Base-by-base conservation (phyloP, 805 yeast genomes). In the Priceomyces castillae region DNA sequence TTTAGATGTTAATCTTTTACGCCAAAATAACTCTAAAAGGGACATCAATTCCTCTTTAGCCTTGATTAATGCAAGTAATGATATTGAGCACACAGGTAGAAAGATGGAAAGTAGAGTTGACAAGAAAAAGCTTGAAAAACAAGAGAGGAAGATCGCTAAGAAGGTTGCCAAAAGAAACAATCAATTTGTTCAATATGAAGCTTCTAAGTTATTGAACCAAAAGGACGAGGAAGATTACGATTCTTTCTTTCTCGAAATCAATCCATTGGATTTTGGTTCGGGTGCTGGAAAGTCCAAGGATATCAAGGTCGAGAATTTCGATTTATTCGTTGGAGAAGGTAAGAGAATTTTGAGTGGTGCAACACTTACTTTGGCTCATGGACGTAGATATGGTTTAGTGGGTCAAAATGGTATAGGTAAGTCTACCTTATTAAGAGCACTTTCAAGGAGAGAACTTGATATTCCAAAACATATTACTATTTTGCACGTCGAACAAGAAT, bases 371-470 rank as follows among this genome's bases (percentile, higher is more conserved):
- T 76, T 94, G 50, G 83, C 96, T 22, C 84, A 84, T 62, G 99
- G 99, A 43, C 89, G 86, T 64, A 81, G 98, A 62, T 94, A 94
- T 56, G 99, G 99, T 80, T 71, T 94, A 41, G 97, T 94, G 35
- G 99, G 99, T 66, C 95, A 90, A 62, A 94, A 94, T 72, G 99
- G 99, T 92, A 90, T 94, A 54, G 99, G 99, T 83, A 94, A 94
- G 65, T 90, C 98, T 35, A 94, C 99, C 0, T 70, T 94, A 42
- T 73, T 94, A 61, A 78, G 88, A 53, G 99, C 99, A 0, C 71
- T 94, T 42, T 84, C 97, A 1, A 80, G 95, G 64, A 84, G 99
- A 78, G 99, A 94, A 61, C 74, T 94, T 54, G 82, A 89, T 45
- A 85, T 94, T 54, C 98, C 99, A 11, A 90, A 87, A 56, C 98